Evolutionary conservation across 139 green algal species (phyloP).

Genomic region (Volvox africanus): DNA sequence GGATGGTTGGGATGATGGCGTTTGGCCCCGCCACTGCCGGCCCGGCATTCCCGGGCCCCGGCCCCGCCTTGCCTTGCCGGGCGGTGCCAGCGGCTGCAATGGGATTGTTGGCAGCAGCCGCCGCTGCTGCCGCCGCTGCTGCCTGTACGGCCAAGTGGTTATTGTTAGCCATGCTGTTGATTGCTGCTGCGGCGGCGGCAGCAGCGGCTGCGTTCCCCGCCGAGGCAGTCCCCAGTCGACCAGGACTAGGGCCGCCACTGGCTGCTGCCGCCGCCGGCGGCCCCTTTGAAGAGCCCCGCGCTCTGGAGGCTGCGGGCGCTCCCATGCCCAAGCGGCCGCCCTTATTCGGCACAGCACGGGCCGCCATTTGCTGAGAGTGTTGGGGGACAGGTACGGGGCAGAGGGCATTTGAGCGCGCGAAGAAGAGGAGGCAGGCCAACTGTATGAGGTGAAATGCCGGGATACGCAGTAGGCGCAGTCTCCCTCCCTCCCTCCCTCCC

Average conservation of each 20-base stretch:
- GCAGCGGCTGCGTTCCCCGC: not conserved
- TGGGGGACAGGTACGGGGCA: not conserved
- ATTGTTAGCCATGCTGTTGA: not conserved
- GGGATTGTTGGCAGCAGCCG: not conserved
- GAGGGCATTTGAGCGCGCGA: not conserved
- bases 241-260: not conserved
- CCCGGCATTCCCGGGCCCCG: not conserved
- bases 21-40: not conserved
- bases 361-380: slow-evolving; percentile 32
- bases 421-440: too few species aligned
- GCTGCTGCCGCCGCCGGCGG: not conserved
- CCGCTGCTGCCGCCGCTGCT: not conserved
- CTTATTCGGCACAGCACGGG: not conserved
- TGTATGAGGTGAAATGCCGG: too few species aligned
- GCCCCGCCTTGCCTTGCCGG: not conserved
- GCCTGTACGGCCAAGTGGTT: not conserved
- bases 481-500: too few species aligned
- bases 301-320: not conserved
- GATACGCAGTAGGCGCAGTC: too few species aligned
- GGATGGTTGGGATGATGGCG: not conserved
- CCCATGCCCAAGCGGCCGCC: not conserved
- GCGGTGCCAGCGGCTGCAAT: not conserved
- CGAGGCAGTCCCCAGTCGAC: not conserved
- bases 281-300: not conserved
- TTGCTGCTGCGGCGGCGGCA: not conserved